Conservation (phyloP, 768 basidiomycete species). For the Hirschioporus abietinus region DNA sequence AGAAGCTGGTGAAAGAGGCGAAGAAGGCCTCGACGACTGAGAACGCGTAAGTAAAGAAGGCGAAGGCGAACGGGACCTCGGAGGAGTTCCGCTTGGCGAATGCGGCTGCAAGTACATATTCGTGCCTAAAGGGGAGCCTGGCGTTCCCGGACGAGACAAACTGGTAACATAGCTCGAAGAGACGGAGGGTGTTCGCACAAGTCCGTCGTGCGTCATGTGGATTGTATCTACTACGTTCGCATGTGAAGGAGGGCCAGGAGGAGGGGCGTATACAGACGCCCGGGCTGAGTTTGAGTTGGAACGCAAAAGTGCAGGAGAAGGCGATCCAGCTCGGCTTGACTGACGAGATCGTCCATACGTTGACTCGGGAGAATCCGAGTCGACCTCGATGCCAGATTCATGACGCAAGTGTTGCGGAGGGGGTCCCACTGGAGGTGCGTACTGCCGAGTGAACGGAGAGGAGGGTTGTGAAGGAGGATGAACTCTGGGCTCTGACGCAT, state of each 20-base stretch:
- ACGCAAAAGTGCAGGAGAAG: neutral
- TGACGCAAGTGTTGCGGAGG: neutral
- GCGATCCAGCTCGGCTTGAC: neutral
- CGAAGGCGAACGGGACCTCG: neutral
- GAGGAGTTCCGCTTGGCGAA: neutral
- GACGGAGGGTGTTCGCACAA: neutral
- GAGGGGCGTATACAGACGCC: neutral
- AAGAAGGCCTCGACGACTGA: neutral
- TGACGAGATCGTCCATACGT: neutral
- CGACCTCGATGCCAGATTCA: neutral
- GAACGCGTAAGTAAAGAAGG: neutral
- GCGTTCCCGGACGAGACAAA: neutral
- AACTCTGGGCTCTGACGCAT: neutral
- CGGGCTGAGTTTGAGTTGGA: neutral
- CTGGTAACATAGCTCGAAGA: neutral
- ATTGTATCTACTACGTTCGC: neutral
- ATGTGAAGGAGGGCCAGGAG: neutral
- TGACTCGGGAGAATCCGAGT: neutral
- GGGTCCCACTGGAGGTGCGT: neutral
- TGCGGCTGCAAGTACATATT: neutral
- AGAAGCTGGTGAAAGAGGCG: neutral
- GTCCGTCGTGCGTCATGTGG: neutral
- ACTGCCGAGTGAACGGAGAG: neutral
- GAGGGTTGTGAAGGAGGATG: neutral
- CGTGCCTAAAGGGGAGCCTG: neutral